Evolutionary conservation across 345 rosid genomes (phyloP).

Genomic region (Erysimum cheiranthoides): DNA sequence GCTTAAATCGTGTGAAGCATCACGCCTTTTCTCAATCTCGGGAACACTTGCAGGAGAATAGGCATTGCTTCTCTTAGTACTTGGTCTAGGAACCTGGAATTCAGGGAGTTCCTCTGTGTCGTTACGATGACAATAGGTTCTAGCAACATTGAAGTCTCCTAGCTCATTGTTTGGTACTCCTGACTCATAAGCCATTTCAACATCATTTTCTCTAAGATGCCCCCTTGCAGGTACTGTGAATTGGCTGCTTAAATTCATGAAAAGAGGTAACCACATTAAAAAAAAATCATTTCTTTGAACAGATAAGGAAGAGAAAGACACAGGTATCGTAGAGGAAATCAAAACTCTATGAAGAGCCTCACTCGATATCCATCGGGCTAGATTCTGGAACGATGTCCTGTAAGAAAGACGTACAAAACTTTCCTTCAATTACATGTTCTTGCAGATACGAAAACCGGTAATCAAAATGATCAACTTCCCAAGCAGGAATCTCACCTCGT

Average conservation of each 20-base stretch:
- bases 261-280: conserved; percentile 21
- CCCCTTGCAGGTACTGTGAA: conserved; percentile 28
- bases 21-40: conserved; percentile 67
- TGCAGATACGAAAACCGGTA: background rate
- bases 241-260: conserved; percentile 38
- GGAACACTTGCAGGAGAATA: conserved; percentile 52
- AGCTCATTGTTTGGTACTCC: conserved; percentile 45
- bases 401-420: conserved; percentile 22
- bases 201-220: conserved; percentile 35
- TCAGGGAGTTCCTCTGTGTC: conserved; percentile 40
- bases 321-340: background rate
- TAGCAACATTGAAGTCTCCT: conserved; percentile 22
- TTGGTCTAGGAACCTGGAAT: conserved; percentile 41
- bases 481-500: conserved; percentile 56
- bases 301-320: conserved; percentile 1
- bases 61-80: conserved; percentile 14
- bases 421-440: conserved; percentile 12
- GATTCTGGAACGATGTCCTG: conserved; percentile 54
- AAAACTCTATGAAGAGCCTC: conserved; percentile 18
- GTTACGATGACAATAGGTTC: conserved; percentile 43
- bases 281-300: background rate
- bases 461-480: background rate
- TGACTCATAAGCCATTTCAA: conserved; percentile 28
- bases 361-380: conserved; percentile 52
- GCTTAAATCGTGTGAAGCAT: conserved; percentile 47